phyloP scores from a whole-genome alignment of 2,329 filamentous ascomycete species.

The Aspergillus japonicus region DNA sequence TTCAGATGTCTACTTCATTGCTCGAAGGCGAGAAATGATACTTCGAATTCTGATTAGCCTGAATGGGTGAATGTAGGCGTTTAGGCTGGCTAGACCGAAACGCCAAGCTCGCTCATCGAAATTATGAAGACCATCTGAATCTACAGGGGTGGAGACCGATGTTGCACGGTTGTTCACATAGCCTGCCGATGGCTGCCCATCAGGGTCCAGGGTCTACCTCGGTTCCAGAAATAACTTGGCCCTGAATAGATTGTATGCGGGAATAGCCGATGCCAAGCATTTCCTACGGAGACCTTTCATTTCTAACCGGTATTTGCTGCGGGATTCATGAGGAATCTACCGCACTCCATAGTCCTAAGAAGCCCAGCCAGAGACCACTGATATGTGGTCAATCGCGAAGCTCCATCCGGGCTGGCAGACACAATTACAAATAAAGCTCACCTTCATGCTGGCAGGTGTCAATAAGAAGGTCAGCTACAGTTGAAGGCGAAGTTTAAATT shows the following conservation, averaged over 20 bases:
- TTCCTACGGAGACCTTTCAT: too few relatives aligned
- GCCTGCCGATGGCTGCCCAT: too few relatives aligned
- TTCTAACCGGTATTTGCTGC: too few relatives aligned
- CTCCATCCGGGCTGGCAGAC: too few relatives aligned
- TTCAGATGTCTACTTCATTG: background rate
- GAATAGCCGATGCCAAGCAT: background rate
- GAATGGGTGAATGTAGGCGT: background rate
- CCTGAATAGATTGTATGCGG: background rate
- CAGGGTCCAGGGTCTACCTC: background rate
- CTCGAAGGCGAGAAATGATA: background rate
- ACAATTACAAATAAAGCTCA: too few relatives aligned
- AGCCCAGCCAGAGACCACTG: too few relatives aligned
- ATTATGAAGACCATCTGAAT: too few relatives aligned
- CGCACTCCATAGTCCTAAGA: too few relatives aligned
- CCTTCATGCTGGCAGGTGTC: background rate
- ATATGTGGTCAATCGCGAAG: too few relatives aligned
- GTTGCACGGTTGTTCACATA: background rate
- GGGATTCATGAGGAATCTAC: too few relatives aligned
- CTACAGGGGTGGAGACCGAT: background rate
- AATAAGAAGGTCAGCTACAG: background rate
- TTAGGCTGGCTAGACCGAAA: too few relatives aligned
- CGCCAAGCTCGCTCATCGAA: too few relatives aligned
- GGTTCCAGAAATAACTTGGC: background rate
- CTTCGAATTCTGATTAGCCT: background rate
- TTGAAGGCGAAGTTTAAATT: background rate